Conservation (phyloP, 2,329 filamentous ascomycete species). For the Zalaria obscura region DNA sequence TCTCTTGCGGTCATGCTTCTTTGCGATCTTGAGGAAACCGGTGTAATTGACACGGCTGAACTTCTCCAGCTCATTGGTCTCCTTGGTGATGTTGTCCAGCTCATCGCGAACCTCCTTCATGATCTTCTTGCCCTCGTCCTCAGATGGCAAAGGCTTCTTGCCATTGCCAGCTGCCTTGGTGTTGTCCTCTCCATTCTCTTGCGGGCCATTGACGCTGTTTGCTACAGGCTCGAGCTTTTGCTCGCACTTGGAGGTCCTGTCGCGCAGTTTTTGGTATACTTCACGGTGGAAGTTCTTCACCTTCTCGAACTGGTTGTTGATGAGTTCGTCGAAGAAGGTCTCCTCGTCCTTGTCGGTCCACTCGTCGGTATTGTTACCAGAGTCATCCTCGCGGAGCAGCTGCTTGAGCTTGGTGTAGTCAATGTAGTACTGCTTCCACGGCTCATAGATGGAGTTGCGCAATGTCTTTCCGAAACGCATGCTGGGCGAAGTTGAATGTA, state of each 20-base stretch:
- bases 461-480: conserved; percentile 96
- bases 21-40: conserved; percentile 92
- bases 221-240: conserved; percentile 45
- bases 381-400: conserved; percentile 66
- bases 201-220: conserved; percentile 16
- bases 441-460: conserved; percentile 61
- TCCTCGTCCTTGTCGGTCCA: conserved; percentile 96
- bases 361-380: conserved; percentile 31
- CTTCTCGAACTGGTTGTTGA: conserved; percentile 91
- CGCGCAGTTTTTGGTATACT: conserved; percentile 67
- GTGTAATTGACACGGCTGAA: conserved; percentile 97
- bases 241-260: conserved; percentile 61
- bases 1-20: conserved; percentile 95
- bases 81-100: conserved; percentile 75
- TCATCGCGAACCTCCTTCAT: conserved; percentile 63
- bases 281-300: conserved; percentile 79
- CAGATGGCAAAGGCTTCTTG: conserved; percentile 20
- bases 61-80: conserved; percentile 85
- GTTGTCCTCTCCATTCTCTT: conserved; percentile 13
- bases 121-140: conserved; percentile 32
- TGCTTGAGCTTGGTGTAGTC: conserved; percentile 90
- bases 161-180: conserved; percentile 16
- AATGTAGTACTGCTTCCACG: conserved; percentile 90
- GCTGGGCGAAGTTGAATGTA: background rate
- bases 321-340: conserved; percentile 83